phyloP scores from a whole-genome alignment of 306 rosid species.

The Trifolium subterraneum region DNA sequence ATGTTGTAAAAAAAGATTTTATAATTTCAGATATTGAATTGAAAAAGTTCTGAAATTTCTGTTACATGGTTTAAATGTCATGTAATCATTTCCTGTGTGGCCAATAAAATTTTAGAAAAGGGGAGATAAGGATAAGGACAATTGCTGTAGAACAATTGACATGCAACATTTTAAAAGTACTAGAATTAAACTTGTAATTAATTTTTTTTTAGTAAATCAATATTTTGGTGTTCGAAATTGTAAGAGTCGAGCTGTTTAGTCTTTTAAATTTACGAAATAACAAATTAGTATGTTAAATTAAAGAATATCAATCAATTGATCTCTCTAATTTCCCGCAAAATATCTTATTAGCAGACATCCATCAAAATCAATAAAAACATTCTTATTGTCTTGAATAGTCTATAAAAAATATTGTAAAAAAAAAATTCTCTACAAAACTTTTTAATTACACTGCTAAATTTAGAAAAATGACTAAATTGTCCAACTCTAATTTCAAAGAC shows the following conservation, averaged over 20 bases:
- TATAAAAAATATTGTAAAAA: too few species aligned
- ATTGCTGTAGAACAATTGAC: background rate
- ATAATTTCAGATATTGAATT: constrained; percentile 1
- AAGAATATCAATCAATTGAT: background rate
- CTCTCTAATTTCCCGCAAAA: background rate
- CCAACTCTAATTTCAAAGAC: background rate
- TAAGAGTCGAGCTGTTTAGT: too few species aligned
- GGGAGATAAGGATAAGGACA: background rate
- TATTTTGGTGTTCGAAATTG: too few species aligned
- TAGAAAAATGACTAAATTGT: background rate
- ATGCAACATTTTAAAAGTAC: background rate
- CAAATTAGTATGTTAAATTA: too few species aligned
- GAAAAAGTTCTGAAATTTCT: constrained; percentile 5
- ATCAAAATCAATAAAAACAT: background rate
- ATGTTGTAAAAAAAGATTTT: background rate
- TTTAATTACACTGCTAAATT: background rate
- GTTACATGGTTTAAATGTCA: constrained; percentile 2
- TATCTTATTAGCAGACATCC: too few species aligned
- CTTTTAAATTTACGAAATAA: too few species aligned
- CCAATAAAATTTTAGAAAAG: background rate
- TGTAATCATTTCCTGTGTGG: constrained; percentile 10
- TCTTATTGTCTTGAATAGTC: background rate
- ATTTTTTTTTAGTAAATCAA: too few species aligned
- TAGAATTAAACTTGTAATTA: too few species aligned
- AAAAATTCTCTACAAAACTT: too few species aligned